Evolutionary conservation across 352 stramenopile genomes (phyloP).

Genomic region (Phytophthora chlamydospora): DNA sequence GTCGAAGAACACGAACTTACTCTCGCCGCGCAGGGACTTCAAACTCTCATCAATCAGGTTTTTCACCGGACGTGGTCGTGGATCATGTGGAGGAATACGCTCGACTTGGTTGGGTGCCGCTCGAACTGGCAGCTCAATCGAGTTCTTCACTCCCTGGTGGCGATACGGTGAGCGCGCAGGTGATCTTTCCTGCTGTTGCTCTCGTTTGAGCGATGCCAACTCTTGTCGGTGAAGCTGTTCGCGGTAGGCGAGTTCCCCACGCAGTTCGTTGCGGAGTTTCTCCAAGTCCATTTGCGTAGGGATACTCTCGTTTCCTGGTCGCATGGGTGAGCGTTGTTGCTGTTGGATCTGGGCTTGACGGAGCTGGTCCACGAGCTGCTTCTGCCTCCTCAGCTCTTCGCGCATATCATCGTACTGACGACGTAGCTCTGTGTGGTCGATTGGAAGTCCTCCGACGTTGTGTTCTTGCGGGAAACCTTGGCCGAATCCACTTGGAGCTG

Average conservation of each 20-base stretch:
- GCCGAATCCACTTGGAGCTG: conserved; percentile 8
- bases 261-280: conserved; percentile 56
- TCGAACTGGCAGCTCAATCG: conserved; percentile 11
- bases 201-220: conserved; percentile 39
- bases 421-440: conserved; percentile 32
- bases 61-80: not conserved
- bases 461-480: conserved; percentile 14
- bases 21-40: conserved; percentile 53
- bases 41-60: conserved; percentile 11
- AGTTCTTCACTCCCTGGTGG: conserved; percentile 9
- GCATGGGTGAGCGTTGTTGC: conserved; percentile 26
- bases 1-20: conserved; percentile 67
- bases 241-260: conserved; percentile 54
- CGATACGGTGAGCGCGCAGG: conserved; percentile 4
- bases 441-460: not conserved
- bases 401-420: conserved; percentile 65
- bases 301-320: conserved; percentile 12
- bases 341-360: conserved; percentile 52
- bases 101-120: not conserved
- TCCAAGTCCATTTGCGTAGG: conserved; percentile 64
- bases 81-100: not conserved
- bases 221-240: conserved; percentile 58
- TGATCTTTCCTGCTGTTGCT: conserved; percentile 25
- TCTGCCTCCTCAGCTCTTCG: conserved; percentile 52
- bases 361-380: conserved; percentile 63